These are phyloP conservation scores for Trichoderma endophyticum DNA, from an alignment of 2,329 filamentous ascomycete genomes.

Conservation along the genomic window DNA sequence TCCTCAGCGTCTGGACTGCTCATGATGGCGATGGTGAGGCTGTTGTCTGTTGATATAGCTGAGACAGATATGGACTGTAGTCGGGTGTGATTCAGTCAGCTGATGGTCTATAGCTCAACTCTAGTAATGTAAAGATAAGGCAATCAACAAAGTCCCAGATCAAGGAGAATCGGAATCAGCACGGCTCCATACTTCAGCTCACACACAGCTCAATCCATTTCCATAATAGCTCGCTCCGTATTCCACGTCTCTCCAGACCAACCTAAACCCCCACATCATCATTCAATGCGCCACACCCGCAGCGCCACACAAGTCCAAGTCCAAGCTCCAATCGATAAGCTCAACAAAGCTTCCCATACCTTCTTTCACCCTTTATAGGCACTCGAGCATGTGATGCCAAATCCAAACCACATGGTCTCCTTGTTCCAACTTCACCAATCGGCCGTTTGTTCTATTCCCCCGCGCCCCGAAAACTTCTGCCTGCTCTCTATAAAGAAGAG, in stretches of 20 bases:
- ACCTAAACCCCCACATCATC: not conserved
- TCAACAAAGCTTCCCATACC: not conserved
- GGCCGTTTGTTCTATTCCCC: not conserved
- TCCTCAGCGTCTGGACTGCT: not conserved
- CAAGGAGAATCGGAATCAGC: not conserved
- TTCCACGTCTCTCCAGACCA: too few species aligned
- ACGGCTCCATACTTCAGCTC: not conserved
- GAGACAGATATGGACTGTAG: not conserved
- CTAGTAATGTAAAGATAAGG: not conserved
- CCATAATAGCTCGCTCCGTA: not conserved
- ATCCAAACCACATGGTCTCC: not conserved
- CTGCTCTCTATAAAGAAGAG: not conserved
- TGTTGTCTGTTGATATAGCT: not conserved
- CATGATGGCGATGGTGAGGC: not conserved
- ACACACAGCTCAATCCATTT: not conserved
- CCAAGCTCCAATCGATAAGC: slow-evolving; percentile 15
- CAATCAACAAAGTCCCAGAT: too few species aligned
- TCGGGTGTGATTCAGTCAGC: not conserved
- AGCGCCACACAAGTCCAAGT: not conserved
- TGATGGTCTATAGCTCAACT: not conserved
- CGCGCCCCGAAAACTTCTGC: not conserved
- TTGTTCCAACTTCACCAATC: not conserved
- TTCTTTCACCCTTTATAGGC: not conserved
- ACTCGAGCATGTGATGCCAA: not conserved
- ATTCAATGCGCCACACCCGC: not conserved